These are phyloP conservation scores for Syzygium aromaticum DNA, from an alignment of 345 rosid genomes.

Conservation along the genomic window DNA sequence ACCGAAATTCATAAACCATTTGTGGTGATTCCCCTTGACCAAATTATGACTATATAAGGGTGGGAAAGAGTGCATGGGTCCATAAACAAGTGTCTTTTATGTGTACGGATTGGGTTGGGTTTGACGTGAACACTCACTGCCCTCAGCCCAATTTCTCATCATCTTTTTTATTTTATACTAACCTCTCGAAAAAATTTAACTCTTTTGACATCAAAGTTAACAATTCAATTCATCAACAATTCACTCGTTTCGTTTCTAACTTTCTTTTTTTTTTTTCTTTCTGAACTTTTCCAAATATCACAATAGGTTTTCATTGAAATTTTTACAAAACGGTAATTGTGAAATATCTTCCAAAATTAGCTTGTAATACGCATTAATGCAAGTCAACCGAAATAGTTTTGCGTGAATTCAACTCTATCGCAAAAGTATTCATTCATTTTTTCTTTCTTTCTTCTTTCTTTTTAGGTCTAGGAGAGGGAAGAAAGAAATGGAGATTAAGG, in stretches of 20 bases:
- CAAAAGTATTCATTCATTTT: neutral
- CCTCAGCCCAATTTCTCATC: neutral
- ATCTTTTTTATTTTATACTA: rapidly evolving
- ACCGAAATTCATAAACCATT: neutral
- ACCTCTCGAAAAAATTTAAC: neutral
- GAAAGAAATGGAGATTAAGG: neutral
- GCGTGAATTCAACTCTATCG: neutral
- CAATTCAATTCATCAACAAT: neutral
- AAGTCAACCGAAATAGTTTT: neutral
- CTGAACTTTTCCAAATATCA: neutral
- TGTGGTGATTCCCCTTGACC: rapidly evolving
- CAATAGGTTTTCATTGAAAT: neutral
- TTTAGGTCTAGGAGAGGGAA: neutral
- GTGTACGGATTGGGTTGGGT: rapidly evolving
- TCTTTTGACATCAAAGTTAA: neutral
- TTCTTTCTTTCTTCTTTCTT: neutral
- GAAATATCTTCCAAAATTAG: neutral
- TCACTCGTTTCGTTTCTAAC: neutral
- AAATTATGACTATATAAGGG: neutral
- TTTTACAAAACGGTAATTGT: neutral
- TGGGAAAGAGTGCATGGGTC: neutral
- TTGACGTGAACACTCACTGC: rapidly evolving
- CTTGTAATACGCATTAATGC: neutral
- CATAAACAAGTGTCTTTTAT: neutral
- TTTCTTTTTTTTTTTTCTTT: neutral